Base-by-base conservation (phyloP, 2,329 filamentous ascomycete genomes). In the Cladosporium halotolerans region DNA sequence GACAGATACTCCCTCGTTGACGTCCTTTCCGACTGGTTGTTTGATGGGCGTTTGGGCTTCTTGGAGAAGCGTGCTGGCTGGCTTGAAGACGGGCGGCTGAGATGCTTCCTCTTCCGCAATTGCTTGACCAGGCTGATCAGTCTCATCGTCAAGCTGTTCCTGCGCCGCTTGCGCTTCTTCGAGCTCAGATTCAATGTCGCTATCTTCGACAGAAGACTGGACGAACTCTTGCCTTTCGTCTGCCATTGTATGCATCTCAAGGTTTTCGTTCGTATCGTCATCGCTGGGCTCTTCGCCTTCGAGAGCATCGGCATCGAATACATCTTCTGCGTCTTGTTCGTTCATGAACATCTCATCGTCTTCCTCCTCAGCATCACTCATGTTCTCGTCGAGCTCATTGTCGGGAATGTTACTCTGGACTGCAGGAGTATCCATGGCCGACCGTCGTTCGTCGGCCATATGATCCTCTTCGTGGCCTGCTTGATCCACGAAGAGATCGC, bases 311-410 rank as follows among this genome's bases (percentile, higher is more conserved):
- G 48, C 40, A 4, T 51, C 48, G 33, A 51, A 51, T 9, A 60
- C 54, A 38, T 60, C 55, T 18, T 59, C 58, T 5, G 54, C 55
- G 40, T 62, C 60, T 23, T 59, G 53, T 36, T 56, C 57, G 45
- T 55, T 7, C 36, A 61, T 41, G 10, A 47, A 33, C 38, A 31
- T 54, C n/a, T 10, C 55, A 46, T 58, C 36, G 4, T 45, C 45
- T 31, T 50, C 48, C 3, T 33, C 36, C 16, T 49, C 40, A 11
- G 42, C 41, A 23, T 47, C 47, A 14, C 28, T 41, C 16, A 50
- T n/a, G 9, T 9, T 9, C 11, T 50, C 48, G 18, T 51, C 48
- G 36, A 14, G 11, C 8, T 4, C 36, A 39, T 9, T 8, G 10
- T 39, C 11, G 9, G 23, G 23, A 28, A 28, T 28, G 7, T 28